phyloP scores from a whole-genome alignment of 306 rosid genomes.

The Potentilla sterilis region DNA sequence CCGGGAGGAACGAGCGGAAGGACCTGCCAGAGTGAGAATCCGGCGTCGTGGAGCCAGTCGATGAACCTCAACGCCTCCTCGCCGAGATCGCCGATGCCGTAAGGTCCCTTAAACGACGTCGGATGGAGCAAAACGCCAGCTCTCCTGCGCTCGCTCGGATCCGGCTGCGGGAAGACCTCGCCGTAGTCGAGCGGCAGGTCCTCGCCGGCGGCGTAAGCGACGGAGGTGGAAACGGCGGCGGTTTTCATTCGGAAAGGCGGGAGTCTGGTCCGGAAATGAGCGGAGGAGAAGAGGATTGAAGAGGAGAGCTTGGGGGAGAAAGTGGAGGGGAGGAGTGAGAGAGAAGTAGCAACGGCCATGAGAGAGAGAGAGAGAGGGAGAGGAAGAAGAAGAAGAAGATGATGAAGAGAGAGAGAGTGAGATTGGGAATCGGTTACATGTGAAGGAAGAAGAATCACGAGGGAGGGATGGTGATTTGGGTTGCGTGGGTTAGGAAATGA shows the following conservation, averaged over 20 bases:
- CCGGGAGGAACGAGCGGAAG: slow-evolving; percentile 99
- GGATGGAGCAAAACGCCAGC: slow-evolving; percentile 90
- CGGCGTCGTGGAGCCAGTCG: slow-evolving; percentile 77
- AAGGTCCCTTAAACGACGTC: slow-evolving; percentile 81
- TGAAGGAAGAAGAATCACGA: neutral
- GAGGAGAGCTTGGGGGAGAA: slow-evolving; percentile 15
- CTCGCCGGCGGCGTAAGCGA: slow-evolving; percentile 30
- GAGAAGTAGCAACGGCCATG: slow-evolving; percentile 23
- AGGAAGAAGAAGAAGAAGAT: neutral
- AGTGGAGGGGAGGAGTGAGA: slow-evolving; percentile 18
- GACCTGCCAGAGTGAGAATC: slow-evolving; percentile 93
- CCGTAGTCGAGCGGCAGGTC: slow-evolving; percentile 64
- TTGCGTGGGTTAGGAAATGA: neutral
- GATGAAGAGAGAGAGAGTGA: neutral
- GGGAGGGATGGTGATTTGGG: neutral
- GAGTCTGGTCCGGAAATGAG: slow-evolving; percentile 15
- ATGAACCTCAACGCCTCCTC: slow-evolving; percentile 72
- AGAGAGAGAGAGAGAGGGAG: neutral
- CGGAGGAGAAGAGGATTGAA: neutral
- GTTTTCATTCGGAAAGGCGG: slow-evolving; percentile 1
- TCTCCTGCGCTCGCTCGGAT: slow-evolving; percentile 55
- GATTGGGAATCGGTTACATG: neutral
- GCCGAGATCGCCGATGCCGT: slow-evolving; percentile 88
- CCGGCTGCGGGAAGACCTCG: slow-evolving; percentile 47
- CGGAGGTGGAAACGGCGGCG: slow-evolving; percentile 19